Evolutionary conservation across 371 early-diverging fungal genomes (phyloP), one percentile per base, ranked within the genome.

Genomic region (Mortierella sp.): DNA sequence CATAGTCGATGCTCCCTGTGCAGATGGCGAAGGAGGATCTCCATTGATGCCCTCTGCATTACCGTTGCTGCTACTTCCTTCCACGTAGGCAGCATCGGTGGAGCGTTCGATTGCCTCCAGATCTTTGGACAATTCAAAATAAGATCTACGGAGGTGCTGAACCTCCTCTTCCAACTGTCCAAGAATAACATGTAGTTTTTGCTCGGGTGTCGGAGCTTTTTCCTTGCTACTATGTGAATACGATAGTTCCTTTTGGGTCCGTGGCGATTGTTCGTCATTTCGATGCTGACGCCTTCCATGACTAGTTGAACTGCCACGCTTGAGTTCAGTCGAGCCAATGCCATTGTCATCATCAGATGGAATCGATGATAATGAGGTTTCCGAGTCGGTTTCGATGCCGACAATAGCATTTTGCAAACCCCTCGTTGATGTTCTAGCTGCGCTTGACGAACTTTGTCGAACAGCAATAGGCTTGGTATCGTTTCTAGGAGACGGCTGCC

Each of bases 61-160:
- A 5, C 43, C 52, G 35, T 51, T 32, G 12, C 6, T n/a, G 22
- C 20, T 32, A n/a, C 22, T 64, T 11, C 37, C 52, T 9, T 37
- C 65, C 3, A 51, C 59, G 37, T 24, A 5, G 12, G 22, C 60
- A 24, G 37, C 28, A 40, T 24, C 52, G 12, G 65, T 51, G 12
- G 58, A 51, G 16, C 35, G 51, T n/a, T 60, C 66, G 6, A 72
- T 24, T 20, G 39, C 28, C 58, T 75, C 71, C 10, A 66, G 66
- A 20, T 75, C 66, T 11, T 62, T 49, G 11, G 64, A 62, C 28
- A 76, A 51, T 16, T 71, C 67, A 22, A 58, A 28, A 28, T 76
- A 71, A 9, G 77, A 76, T 32, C 40, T 54, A n/a, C 68, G 77
- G 9, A 77, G 58, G 3, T 64, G 57, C 11, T 51, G 72, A 32